These are phyloP conservation scores for Suillus fuscotomentosus DNA, from an alignment of 768 basidiomycete species.

Conservation along the genomic window DNA sequence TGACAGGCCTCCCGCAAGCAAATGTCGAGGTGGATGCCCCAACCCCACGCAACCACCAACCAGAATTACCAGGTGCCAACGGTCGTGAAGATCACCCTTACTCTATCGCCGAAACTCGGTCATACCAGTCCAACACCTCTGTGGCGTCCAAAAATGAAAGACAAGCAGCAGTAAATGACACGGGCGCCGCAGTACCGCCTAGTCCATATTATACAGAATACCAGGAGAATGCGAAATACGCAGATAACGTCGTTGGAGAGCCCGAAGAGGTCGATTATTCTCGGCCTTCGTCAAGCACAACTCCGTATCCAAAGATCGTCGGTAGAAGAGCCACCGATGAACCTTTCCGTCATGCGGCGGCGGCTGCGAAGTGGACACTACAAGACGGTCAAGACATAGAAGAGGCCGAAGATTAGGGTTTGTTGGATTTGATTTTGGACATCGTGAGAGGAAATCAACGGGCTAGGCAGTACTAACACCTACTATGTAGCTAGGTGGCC, in stretches of 20 bases:
- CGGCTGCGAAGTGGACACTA: background rate
- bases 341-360: background rate
- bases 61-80: background rate
- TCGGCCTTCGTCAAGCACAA: background rate
- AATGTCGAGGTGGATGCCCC: background rate
- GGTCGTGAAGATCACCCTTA: background rate
- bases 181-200: background rate
- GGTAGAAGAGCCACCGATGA: background rate
- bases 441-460: background rate
- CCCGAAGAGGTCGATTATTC: background rate
- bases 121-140: background rate
- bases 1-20: background rate
- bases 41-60: background rate
- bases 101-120: background rate
- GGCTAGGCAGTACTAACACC: background rate
- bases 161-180: background rate
- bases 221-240: background rate
- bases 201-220: background rate
- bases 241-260: background rate
- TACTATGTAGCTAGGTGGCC: no score
- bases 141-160: background rate
- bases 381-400: background rate
- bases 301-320: background rate
- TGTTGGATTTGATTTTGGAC: background rate
- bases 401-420: background rate